A percentile compares a stretch with the other conserved stretches of the same genome.
Evolutionary conservation across 2,329 filamentous ascomycete species (phyloP).

Genomic region (Trichoderma brevicompactum): DNA sequence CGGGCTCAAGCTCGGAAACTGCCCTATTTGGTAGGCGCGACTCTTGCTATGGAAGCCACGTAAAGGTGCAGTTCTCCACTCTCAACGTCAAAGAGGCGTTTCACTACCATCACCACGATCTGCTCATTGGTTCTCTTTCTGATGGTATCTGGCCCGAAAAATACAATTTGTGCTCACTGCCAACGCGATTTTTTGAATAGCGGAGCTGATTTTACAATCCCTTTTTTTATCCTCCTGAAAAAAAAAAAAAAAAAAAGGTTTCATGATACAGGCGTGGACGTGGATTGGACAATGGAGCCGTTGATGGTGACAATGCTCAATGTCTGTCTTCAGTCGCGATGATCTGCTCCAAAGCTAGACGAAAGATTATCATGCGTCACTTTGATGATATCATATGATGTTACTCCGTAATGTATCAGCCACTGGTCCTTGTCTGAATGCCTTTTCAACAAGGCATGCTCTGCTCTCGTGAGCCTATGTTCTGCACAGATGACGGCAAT

Average conservation of each 20-base stretch:
- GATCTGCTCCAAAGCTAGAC: neutral
- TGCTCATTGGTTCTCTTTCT: neutral
- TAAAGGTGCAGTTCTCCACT: conserved; percentile 24
- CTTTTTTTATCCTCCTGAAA: neutral
- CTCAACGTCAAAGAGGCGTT: conserved; percentile 14
- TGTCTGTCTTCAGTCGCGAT: neutral
- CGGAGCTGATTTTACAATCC: neutral
- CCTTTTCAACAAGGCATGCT: neutral
- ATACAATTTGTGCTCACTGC: no score
- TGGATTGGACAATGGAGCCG: neutral
- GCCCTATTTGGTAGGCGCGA: conserved; percentile 18
- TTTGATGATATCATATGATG: neutral
- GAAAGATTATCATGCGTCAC: neutral
- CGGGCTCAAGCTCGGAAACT: conserved; percentile 3
- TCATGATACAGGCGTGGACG: neutral
- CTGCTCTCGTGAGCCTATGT: neutral
- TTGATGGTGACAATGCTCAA: neutral
- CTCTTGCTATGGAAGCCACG: conserved; percentile 12
- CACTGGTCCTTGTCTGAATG: neutral
- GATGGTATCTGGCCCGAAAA: no score
- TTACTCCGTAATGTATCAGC: no score
- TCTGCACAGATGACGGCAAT: neutral
- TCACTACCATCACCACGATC: neutral
- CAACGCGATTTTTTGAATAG: neutral
- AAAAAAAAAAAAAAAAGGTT: no score